Evolutionary conservation across 2,329 filamentous ascomycete species (phyloP).

Genomic region (Ophiostoma perfectum): DNA sequence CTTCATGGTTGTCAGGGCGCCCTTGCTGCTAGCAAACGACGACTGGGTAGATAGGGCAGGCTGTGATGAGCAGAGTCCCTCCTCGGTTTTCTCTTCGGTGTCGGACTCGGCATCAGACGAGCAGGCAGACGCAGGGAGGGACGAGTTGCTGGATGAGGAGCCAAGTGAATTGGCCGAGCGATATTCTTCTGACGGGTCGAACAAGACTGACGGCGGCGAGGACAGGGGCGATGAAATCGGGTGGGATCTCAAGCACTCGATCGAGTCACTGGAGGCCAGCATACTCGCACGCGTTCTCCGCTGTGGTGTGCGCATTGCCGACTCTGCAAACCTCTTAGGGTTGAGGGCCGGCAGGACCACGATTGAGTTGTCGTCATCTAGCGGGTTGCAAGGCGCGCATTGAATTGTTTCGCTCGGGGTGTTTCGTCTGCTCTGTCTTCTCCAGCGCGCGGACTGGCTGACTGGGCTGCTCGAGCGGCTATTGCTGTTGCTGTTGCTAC

Average conservation of each 20-base stretch:
- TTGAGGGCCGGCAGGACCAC: slow-evolving; percentile 20
- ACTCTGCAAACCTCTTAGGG: slow-evolving; percentile 12
- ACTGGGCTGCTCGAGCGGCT: not conserved
- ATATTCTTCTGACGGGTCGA: slow-evolving; percentile 44
- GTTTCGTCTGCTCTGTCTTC: not conserved
- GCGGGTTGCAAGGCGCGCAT: not conserved
- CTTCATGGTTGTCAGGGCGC: slow-evolving; percentile 55
- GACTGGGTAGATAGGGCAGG: slow-evolving; percentile 29
- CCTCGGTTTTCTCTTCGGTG: slow-evolving; percentile 41
- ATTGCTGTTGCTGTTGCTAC: not conserved
- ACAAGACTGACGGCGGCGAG: slow-evolving; percentile 49
- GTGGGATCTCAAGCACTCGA: slow-evolving; percentile 25
- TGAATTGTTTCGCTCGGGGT: not conserved
- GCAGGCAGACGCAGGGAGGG: slow-evolving; percentile 20
- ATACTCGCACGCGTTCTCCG: slow-evolving; percentile 22
- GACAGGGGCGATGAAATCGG: slow-evolving; percentile 51
- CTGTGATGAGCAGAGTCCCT: slow-evolving; percentile 34
- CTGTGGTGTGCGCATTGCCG: slow-evolving; percentile 27
- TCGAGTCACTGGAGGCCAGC: slow-evolving; percentile 25
- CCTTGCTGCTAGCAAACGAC: slow-evolving; percentile 28
- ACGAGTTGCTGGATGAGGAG: slow-evolving; percentile 36
- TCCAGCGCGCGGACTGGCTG: not conserved
- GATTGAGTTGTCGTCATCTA: slow-evolving; percentile 16
- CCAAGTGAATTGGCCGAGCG: slow-evolving; percentile 35
- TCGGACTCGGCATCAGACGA: slow-evolving; percentile 23